Conservation (phyloP, 176 grass and related monocot genomes). For the Musa troglodytarum region DNA sequence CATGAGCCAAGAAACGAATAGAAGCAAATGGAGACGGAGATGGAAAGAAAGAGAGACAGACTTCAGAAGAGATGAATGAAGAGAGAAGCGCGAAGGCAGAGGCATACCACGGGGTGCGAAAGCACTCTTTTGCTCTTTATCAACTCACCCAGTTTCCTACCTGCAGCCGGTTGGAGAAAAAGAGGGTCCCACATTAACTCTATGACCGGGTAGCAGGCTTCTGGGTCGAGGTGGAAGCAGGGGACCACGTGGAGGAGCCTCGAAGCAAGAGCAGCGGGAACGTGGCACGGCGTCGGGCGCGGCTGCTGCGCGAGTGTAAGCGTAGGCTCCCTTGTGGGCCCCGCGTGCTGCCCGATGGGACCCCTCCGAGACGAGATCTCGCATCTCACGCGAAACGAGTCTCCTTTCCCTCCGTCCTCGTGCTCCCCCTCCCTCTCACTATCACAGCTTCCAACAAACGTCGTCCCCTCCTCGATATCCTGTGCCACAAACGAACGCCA, state of each 20-base stretch:
- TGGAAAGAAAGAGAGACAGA: neutral
- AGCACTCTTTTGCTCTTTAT: neutral
- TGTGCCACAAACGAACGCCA: no score
- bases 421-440: no score
- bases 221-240: neutral
- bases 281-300: neutral
- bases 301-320: neutral
- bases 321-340: no score
- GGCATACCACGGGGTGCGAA: no score
- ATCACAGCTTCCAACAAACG: no score
- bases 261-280: neutral
- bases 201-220: rapidly evolving
- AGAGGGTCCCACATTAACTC: neutral
- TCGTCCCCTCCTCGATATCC: no score
- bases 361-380: no score
- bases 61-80: neutral
- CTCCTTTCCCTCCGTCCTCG: no score
- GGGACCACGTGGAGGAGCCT: neutral
- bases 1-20: conserved; percentile 2
- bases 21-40: neutral
- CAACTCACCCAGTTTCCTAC: neutral
- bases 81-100: no score
- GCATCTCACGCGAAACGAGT: no score
- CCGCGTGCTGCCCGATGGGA: no score
- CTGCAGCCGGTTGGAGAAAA: neutral